A percentile compares a stretch with the other conserved stretches of the same genome.
Conservation (phyloP, 208 protist genomes). For the Naegleria lovaniensis region DNA sequence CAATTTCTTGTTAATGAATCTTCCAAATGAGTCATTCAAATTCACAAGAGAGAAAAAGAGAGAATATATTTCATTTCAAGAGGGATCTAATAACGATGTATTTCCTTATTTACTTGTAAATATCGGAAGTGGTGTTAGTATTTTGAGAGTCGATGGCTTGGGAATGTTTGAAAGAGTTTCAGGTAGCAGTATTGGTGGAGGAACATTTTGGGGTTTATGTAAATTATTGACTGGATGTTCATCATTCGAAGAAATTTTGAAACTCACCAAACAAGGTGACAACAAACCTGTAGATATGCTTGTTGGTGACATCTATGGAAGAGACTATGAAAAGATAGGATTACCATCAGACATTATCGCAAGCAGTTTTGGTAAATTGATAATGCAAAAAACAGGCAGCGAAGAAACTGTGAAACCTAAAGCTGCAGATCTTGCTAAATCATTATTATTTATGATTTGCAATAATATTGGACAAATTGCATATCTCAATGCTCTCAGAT, state of each 20-base stretch:
- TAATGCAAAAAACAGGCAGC: neutral
- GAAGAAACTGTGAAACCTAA: neutral
- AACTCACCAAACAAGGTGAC: constrained; percentile 44
- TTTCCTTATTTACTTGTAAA: constrained; percentile 70
- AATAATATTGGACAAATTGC: constrained; percentile 65
- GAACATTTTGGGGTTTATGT: constrained; percentile 62
- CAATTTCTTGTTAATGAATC: constrained; percentile 24
- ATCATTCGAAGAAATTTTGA: constrained; percentile 54
- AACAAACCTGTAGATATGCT: constrained; percentile 55
- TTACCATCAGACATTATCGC: constrained; percentile 52
- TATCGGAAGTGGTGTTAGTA: constrained; percentile 62
- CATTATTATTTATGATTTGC: constrained; percentile 18
- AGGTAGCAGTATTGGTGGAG: constrained; percentile 59
- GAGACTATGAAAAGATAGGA: constrained; percentile 50
- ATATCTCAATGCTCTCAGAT: constrained; percentile 52
- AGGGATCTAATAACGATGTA: neutral
- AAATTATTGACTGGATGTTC: constrained; percentile 47
- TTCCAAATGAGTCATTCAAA: neutral
- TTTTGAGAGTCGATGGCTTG: constrained; percentile 49
- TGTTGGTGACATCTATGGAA: constrained; percentile 70
- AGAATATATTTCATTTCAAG: neutral
- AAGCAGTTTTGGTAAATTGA: constrained; percentile 48
- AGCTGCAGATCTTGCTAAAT: constrained; percentile 21
- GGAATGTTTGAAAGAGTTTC: constrained; percentile 47
- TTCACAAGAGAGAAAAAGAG: constrained; percentile 3